Percentiles rank a stretch among this genome's conserved stretches.
phyloP scores from a whole-genome alignment of 2,329 filamentous ascomycete genomes.

The Cordyceps cicadae region DNA sequence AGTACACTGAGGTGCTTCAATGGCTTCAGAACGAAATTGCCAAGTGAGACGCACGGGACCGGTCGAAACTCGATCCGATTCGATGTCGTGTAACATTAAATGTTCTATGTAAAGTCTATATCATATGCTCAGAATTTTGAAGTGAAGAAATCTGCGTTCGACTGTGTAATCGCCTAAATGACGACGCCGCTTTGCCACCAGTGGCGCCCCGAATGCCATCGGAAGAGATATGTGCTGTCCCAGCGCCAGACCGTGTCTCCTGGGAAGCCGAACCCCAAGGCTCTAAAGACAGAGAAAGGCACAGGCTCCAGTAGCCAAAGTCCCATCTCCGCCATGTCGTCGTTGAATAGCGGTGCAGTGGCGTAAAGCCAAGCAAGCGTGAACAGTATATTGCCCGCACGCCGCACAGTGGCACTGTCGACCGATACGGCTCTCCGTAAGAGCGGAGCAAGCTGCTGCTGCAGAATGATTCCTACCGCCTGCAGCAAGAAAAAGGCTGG shows the following conservation, averaged over 20 bases:
- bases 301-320: conserved; percentile 77
- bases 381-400: conserved; percentile 52
- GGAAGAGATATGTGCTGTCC: conserved; percentile 42
- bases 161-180: conserved; percentile 16
- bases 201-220: conserved; percentile 48
- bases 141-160: not conserved
- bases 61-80: not conserved
- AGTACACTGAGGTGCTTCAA: conserved; percentile 52
- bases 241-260: conserved; percentile 63
- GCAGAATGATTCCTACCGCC: conserved; percentile 54
- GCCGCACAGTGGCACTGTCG: conserved; percentile 38
- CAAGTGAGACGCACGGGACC: conserved; percentile 13
- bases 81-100: not conserved
- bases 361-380: conserved; percentile 58
- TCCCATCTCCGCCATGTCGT: conserved; percentile 67
- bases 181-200: conserved; percentile 49
- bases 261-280: conserved; percentile 52
- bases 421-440: conserved; percentile 26
- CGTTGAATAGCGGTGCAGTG: conserved; percentile 57
- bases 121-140: not conserved
- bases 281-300: conserved; percentile 64
- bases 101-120: not conserved
- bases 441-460: conserved; percentile 34
- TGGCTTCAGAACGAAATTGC: conserved; percentile 54
- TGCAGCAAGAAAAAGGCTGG: conserved; percentile 66